A percentile compares a stretch with the other conserved stretches of the same genome.
Evolutionary conservation across 257 asterid genomes (phyloP).

Genomic region (Echium plantagineum): DNA sequence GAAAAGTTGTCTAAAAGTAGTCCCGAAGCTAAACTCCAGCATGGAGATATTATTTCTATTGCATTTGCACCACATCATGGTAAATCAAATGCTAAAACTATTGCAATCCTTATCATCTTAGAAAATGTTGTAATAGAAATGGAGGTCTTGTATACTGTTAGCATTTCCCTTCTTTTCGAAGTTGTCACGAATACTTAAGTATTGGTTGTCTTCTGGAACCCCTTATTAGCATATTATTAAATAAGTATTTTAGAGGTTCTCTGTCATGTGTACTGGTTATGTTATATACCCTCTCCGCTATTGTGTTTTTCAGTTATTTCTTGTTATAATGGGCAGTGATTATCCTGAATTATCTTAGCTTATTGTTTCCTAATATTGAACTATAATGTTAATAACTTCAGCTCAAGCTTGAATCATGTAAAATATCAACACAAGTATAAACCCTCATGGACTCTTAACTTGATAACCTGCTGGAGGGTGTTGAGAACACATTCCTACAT

Average conservation of each 20-base stretch:
- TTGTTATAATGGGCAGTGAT: too few species aligned
- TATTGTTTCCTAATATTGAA: too few species aligned
- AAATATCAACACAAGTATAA: too few species aligned
- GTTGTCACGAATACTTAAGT: not conserved
- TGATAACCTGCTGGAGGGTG: too few species aligned
- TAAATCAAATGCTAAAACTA: constrained; percentile 22
- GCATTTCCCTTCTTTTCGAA: too few species aligned
- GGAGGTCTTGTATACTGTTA: not conserved
- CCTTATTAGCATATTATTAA: too few species aligned
- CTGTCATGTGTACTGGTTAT: not conserved
- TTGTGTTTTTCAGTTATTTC: not conserved
- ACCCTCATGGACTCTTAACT: too few species aligned
- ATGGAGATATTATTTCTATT: constrained; percentile 90
- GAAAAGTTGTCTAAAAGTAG: constrained; percentile 60
- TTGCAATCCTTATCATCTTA: not conserved
- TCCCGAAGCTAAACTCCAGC: constrained; percentile 55
- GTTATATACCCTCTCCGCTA: not conserved
- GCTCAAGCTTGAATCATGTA: too few species aligned
- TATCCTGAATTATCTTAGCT: too few species aligned
- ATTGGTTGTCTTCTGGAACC: not conserved
- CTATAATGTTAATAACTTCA: too few species aligned
- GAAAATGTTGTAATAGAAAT: not conserved
- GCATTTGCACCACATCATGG: constrained; percentile 83
- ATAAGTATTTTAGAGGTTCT: not conserved
- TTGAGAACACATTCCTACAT: too few species aligned